Conservation (phyloP, 2,329 filamentous ascomycete species). For the Rasamsonia emersonii region DNA sequence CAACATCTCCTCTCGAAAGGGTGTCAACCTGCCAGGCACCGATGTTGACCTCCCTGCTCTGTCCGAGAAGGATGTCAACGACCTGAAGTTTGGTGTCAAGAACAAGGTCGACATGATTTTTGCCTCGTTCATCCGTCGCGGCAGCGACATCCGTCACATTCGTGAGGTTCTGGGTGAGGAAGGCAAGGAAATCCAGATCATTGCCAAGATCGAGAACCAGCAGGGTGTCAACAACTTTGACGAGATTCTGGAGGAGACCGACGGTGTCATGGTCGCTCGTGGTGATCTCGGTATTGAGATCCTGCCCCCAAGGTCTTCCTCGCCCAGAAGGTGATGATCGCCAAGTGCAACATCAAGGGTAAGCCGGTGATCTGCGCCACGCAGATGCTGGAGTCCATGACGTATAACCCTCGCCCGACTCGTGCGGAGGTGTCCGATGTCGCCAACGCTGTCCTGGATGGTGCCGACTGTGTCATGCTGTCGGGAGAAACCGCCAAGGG, state of each 20-base stretch:
- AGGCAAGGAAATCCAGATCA: slow-evolving; percentile 96
- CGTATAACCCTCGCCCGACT: slow-evolving; percentile 97
- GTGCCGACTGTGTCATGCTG: slow-evolving; percentile 98
- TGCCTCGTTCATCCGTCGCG: slow-evolving; percentile 93
- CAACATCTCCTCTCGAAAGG: slow-evolving; percentile 97
- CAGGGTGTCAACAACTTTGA: slow-evolving; percentile 99
- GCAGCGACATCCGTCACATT: slow-evolving; percentile 86
- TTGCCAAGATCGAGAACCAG: slow-evolving; percentile 99
- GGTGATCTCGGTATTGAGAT: slow-evolving; percentile 98
- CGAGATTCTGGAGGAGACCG: slow-evolving; percentile 90
- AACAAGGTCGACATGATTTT: slow-evolving; percentile 99
- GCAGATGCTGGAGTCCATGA: slow-evolving; percentile 99
- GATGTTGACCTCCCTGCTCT: slow-evolving; percentile 96
- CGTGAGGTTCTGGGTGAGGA: slow-evolving; percentile 83
- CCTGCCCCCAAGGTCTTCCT: slow-evolving; percentile 97
- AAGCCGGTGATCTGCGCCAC: slow-evolving; percentile 99
- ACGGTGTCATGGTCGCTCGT: slow-evolving; percentile 99
- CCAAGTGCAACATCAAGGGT: slow-evolving; percentile 98
- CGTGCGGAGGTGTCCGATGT: slow-evolving; percentile 98
- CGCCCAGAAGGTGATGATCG: slow-evolving; percentile 99
- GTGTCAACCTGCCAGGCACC: slow-evolving; percentile 97
- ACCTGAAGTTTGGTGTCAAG: slow-evolving; percentile 93
- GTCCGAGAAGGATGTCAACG: slow-evolving; percentile 94
- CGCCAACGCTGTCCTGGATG: slow-evolving; percentile 94
- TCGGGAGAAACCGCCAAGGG: slow-evolving; percentile 99